Conservation (phyloP, 768 basidiomycete species). For the Lentinula sp. region DNA sequence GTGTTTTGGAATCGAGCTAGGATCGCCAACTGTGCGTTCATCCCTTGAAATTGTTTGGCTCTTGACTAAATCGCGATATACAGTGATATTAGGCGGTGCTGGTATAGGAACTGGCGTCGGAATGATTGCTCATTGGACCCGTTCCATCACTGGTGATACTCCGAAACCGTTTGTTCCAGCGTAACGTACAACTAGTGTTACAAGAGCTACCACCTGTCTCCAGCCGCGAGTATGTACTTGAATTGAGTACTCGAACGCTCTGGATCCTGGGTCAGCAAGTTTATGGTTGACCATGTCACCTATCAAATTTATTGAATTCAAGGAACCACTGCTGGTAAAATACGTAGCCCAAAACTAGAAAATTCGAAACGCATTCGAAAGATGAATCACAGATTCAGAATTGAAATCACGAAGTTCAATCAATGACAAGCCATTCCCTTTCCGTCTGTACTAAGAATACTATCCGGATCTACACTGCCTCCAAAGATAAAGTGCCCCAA, state of each 20-base stretch:
- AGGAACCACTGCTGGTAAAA: too few species aligned
- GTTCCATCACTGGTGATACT: constrained; percentile 51
- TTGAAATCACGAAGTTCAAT: neutral
- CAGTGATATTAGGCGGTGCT: constrained; percentile 70
- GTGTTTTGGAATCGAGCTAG: constrained; percentile 68
- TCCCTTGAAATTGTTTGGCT: neutral
- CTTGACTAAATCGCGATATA: neutral
- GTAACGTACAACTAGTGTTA: neutral
- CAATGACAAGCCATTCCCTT: constrained; percentile 83
- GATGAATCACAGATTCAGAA: neutral
- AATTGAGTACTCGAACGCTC: too few species aligned
- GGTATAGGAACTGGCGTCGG: constrained; percentile 62
- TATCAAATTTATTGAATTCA: neutral
- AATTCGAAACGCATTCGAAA: neutral
- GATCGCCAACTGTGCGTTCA: constrained; percentile 48
- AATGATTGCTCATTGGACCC: constrained; percentile 48
- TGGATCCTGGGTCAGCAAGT: too few species aligned
- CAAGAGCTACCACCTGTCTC: too few species aligned
- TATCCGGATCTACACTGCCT: constrained; percentile 55
- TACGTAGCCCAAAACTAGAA: neutral
- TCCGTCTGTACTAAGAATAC: constrained; percentile 41
- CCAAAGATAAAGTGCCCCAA: constrained; percentile 80
- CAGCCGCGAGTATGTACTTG: too few species aligned
- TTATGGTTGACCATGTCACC: too few species aligned
- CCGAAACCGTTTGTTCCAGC: constrained; percentile 16